Conservation (phyloP, 768 basidiomycete species). For the Cystofilobasidium capitatum region DNA sequence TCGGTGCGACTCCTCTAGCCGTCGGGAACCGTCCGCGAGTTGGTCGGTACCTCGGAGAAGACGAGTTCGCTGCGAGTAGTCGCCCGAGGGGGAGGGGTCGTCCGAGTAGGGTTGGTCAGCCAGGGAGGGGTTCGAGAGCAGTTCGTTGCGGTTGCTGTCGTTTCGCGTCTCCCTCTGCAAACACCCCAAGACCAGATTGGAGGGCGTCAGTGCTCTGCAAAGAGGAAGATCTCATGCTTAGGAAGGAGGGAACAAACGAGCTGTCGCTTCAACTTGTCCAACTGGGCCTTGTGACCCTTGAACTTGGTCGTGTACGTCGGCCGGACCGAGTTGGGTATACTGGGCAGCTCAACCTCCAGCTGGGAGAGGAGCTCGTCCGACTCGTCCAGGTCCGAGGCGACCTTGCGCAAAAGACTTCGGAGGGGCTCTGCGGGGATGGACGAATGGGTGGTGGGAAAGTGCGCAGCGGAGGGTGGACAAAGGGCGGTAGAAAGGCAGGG, state of each 20-base stretch:
- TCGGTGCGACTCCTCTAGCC: constrained; percentile 80
- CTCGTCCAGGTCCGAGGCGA: constrained; percentile 94
- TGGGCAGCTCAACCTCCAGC: constrained; percentile 98
- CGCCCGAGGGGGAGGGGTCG: constrained; percentile 48
- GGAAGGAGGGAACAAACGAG: constrained; percentile 38
- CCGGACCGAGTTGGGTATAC: constrained; percentile 77
- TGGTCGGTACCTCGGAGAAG: constrained; percentile 66
- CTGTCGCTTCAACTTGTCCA: constrained; percentile 68
- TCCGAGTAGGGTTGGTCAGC: constrained; percentile 62
- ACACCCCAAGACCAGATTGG: background rate
- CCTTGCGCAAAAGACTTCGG: constrained; percentile 66
- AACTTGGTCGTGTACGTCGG: constrained; percentile 67
- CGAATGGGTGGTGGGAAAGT: background rate
- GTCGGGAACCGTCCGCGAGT: constrained; percentile 66
- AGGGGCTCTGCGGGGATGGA: constrained; percentile 54
- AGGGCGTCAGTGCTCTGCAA: background rate
- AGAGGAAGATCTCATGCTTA: background rate
- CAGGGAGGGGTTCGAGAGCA: constrained; percentile 47
- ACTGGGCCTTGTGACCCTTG: constrained; percentile 60
- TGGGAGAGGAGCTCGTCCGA: constrained; percentile 98
- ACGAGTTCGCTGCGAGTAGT: constrained; percentile 56
- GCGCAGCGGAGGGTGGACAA: background rate
- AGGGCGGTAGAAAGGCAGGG: background rate
- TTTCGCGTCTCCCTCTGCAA: constrained; percentile 54
- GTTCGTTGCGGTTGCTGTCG: constrained; percentile 62